Evolutionary conservation across 1,139 yeast species (phyloP).

Genomic region (Kodamaea suecica): DNA sequence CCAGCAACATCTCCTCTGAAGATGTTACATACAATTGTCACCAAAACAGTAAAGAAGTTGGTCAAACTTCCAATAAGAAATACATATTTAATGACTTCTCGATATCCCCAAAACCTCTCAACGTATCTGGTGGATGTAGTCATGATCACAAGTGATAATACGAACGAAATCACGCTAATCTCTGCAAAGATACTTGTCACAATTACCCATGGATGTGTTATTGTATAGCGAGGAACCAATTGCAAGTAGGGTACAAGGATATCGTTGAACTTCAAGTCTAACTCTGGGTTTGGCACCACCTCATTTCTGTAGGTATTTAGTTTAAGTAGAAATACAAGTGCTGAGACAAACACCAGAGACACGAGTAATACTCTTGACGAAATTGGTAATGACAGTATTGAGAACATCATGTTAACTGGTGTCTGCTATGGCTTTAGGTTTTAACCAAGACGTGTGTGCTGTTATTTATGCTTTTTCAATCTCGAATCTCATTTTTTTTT

Average conservation of each 20-base stretch:
- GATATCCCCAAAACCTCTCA: slow-evolving; percentile 57
- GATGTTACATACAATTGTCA: slow-evolving; percentile 41
- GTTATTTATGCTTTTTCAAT: neutral
- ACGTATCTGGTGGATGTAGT: slow-evolving; percentile 50
- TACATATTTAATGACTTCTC: slow-evolving; percentile 59
- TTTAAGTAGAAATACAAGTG: slow-evolving; percentile 28
- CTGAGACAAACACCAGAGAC: slow-evolving; percentile 22
- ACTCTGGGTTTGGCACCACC: slow-evolving; percentile 6
- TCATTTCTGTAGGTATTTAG: slow-evolving; percentile 16
- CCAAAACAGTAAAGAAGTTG: slow-evolving; percentile 19
- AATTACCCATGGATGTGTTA: slow-evolving; percentile 75
- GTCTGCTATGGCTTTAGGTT: neutral
- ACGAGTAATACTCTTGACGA: slow-evolving; percentile 19
- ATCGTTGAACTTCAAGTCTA: slow-evolving; percentile 25
- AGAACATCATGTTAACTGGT: slow-evolving; percentile 4
- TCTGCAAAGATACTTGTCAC: slow-evolving; percentile 72
- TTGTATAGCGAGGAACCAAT: slow-evolving; percentile 61
- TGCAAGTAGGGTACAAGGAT: slow-evolving; percentile 62
- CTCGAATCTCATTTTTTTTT: too few relatives aligned
- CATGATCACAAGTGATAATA: slow-evolving; percentile 49
- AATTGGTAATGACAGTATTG: slow-evolving; percentile 6
- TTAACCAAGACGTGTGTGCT: neutral
- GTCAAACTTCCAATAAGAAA: slow-evolving; percentile 58
- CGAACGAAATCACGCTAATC: slow-evolving; percentile 48
- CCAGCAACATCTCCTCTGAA: slow-evolving; percentile 35